Evolutionary conservation across 495 filamentous ascomycete species (phyloP), one percentile per base, ranked within the genome.

Genomic region (Polyplosphaeria fusca): DNA sequence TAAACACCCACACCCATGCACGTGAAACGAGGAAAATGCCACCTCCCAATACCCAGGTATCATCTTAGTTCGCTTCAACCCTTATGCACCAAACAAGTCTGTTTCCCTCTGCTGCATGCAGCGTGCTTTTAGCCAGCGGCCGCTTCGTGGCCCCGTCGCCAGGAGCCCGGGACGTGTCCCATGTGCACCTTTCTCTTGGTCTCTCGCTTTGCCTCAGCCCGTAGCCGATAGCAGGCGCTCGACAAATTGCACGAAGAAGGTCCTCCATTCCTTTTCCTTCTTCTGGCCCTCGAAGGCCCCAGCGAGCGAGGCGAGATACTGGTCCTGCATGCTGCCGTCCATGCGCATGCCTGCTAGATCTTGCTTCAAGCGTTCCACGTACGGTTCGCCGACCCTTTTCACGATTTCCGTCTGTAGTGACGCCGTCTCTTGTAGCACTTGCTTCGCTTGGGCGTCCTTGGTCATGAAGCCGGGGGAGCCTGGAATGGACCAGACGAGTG

Each of bases 371-470:
- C 80, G 81, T 12, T 77, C 70, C 0, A 76, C 63, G 67, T 85
- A 87, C 41, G 77, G 73, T 51, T 70, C 71, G 11, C 91, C 91
- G 16, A 88, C 88, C 74, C 96, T 98, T 55, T 76, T 72, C 67
- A 94, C 90, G 50, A 98, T 90, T 23, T 81, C 86, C 68, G 90
- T 86, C 71, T 99, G 89, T 53, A 99, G 69, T 5, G 72, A 78
- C 5, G 87, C 88, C 32, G 94, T 86, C 71, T 99, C 94, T 49
- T 80, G 82, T 20, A 96, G 76, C 3, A 95, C 87, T 60, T 88
- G 83, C 64, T 86, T 87, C 18, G 86, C 83, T 68, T 93, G 88
- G 13, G 90, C 87, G 68, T 99, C 94, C 60, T 82, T 82, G 0
- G 88, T 77, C 61, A 84, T 85, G 76, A 97, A 96, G 13, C 80